A percentile compares a stretch with the other conserved stretches of the same genome.
phyloP scores from a whole-genome alignment of 164 flowering plant species.

The Amborella trichopoda region DNA sequence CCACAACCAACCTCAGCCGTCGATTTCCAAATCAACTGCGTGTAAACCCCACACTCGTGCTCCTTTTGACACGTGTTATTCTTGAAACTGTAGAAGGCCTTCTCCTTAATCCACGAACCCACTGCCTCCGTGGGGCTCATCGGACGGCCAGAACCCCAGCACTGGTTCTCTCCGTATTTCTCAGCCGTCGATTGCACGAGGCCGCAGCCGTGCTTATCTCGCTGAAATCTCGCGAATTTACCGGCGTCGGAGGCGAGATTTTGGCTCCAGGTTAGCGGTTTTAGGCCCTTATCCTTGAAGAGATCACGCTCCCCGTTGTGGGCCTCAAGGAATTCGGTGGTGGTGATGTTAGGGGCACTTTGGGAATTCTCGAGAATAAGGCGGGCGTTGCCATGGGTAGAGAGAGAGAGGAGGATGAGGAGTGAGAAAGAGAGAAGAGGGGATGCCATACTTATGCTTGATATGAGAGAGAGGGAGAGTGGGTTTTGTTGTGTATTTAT shows the following conservation, averaged over 20 bases:
- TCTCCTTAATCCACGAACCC: slow-evolving; percentile 47
- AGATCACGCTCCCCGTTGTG: slow-evolving; percentile 60
- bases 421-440: not conserved
- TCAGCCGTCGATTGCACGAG: slow-evolving; percentile 28
- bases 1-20: slow-evolving; percentile 53
- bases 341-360: slow-evolving; percentile 4
- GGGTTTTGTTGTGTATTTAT: too few species aligned
- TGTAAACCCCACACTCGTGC: slow-evolving; percentile 47
- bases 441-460: not conserved
- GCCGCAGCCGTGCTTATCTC: slow-evolving; percentile 34
- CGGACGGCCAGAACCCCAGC: slow-evolving; percentile 21
- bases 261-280: slow-evolving; percentile 45
- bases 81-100: slow-evolving; percentile 30
- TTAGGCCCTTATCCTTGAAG: slow-evolving; percentile 38
- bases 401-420: not conserved
- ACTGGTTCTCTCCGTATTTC: slow-evolving; percentile 55
- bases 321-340: slow-evolving; percentile 30
- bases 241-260: slow-evolving; percentile 28
- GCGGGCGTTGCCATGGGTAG: not conserved
- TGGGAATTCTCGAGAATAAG: not conserved
- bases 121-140: slow-evolving; percentile 37
- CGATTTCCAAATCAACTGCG: slow-evolving; percentile 64
- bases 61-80: slow-evolving; percentile 31
- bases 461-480: too few species aligned
- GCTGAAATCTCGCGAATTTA: slow-evolving; percentile 33